Evolutionary conservation across 2,329 filamentous ascomycete genomes (phyloP).

Genomic region (Xylariales sp.): DNA sequence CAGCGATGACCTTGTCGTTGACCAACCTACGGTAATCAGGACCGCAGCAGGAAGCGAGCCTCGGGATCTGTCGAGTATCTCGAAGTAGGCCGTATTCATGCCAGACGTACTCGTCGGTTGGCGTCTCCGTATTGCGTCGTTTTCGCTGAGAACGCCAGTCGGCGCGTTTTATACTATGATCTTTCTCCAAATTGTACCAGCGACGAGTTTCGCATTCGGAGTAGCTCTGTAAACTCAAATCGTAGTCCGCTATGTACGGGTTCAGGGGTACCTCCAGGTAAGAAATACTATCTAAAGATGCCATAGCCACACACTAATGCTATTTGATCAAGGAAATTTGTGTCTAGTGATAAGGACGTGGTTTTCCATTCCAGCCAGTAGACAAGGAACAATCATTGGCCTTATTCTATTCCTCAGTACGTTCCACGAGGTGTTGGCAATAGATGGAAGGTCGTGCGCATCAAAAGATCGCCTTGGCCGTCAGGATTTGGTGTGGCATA

Average conservation of each 20-base stretch:
- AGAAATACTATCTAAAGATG: conserved; percentile 20
- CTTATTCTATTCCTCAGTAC: conserved; percentile 9
- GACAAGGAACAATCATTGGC: conserved; percentile 6
- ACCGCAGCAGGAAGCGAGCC: conserved; percentile 17
- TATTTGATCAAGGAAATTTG: conserved; percentile 13
- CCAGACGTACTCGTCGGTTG: conserved; percentile 26
- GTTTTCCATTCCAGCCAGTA: conserved; percentile 3
- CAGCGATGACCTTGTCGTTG: conserved; percentile 24
- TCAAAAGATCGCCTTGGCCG: conserved; percentile 10
- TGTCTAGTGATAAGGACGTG: conserved; percentile 7
- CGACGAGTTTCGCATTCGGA: conserved; percentile 30
- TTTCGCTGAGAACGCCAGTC: conserved; percentile 37
- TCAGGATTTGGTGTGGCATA: conserved; percentile 1
- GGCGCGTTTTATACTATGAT: conserved; percentile 23
- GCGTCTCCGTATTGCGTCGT: conserved; percentile 25
- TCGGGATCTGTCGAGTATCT: conserved; percentile 25
- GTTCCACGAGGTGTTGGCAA: conserved; percentile 16
- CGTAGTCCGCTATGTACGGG: conserved; percentile 32
- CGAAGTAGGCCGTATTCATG: conserved; percentile 23
- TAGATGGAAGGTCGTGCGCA: neutral
- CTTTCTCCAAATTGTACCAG: conserved; percentile 28
- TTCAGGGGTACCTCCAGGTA: conserved; percentile 33
- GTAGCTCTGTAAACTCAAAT: conserved; percentile 20
- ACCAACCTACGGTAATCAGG: conserved; percentile 24
- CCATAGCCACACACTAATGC: conserved; percentile 26